Percentiles rank a stretch among this genome's conserved stretches.
These are phyloP conservation scores for Phragmites australis DNA, from an alignment of 176 grass and related monocot species.

Conservation along the genomic window DNA sequence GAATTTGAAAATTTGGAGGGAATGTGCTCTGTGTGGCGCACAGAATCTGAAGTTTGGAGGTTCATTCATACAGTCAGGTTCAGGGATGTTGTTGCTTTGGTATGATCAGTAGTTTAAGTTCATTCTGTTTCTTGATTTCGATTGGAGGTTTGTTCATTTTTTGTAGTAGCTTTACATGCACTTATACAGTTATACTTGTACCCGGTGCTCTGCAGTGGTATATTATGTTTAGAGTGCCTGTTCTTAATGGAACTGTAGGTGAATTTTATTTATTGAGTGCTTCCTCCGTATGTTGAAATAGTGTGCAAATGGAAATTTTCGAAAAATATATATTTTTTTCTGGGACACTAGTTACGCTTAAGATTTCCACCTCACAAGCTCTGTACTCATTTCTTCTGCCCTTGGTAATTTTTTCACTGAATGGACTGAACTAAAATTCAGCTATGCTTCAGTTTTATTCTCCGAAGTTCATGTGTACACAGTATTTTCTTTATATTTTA, in stretches of 20 bases:
- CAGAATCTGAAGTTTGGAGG: background rate
- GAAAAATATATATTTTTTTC: background rate
- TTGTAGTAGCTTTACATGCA: background rate
- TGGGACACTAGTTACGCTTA: background rate
- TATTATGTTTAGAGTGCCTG: background rate
- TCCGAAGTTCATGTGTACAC: background rate
- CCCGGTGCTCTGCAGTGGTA: background rate
- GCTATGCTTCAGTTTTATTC: background rate
- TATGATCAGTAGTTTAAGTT: background rate
- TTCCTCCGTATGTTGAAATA: background rate
- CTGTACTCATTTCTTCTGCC: background rate
- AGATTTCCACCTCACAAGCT: background rate
- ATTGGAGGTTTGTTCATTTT: background rate
- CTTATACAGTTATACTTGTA: no score
- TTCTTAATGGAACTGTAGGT: background rate
- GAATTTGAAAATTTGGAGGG: constrained; percentile 42
- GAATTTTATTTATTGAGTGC: background rate
- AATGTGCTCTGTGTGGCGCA: constrained; percentile 9
- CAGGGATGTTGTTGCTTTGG: constrained; percentile 18
- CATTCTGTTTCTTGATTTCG: background rate
- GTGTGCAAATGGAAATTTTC: background rate
- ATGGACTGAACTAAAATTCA: background rate
- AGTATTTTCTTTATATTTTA: background rate
- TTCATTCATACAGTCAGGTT: background rate
- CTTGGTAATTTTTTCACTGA: background rate